A percentile compares a stretch with the other conserved stretches of the same genome.
Evolutionary conservation across 2,329 filamentous ascomycete species (phyloP).

Genomic region (Fonsecaea erecta): DNA sequence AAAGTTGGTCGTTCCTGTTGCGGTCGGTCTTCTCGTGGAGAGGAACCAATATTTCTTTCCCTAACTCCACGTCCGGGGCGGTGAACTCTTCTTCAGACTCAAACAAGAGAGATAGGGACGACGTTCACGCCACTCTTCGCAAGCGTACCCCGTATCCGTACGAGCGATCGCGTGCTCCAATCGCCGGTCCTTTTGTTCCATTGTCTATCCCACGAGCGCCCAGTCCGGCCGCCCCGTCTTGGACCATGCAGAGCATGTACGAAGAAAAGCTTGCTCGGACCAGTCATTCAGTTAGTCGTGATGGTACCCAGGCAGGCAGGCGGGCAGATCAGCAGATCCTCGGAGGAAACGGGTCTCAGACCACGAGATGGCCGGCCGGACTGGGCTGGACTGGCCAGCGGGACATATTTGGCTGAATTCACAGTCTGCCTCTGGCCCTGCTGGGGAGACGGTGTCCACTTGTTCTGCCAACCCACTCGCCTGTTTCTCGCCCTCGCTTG

Average conservation of each 20-base stretch:
- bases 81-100: background rate
- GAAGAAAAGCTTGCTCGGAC: slow-evolving; percentile 12
- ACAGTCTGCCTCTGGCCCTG: background rate
- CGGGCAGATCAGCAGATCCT: background rate
- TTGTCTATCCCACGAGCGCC: too few species aligned
- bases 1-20: background rate
- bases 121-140: background rate
- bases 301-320: too few species aligned
- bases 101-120: background rate
- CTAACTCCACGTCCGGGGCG: background rate
- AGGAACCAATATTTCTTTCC: background rate
- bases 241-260: background rate
- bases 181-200: background rate
- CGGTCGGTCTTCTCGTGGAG: background rate
- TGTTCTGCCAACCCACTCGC: background rate
- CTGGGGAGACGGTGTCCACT: background rate
- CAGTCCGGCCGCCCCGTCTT: background rate
- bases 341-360: background rate
- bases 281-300: background rate
- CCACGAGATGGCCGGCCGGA: background rate
- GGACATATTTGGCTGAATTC: slow-evolving; percentile 8
- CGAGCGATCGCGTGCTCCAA: background rate
- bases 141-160: background rate
- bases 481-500: slow-evolving; percentile 5
- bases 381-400: too few species aligned